Evolutionary conservation across 371 early-diverging fungal species (phyloP), one percentile per base, ranked within the genome.

Genomic region (Funneliformis caledonium): DNA sequence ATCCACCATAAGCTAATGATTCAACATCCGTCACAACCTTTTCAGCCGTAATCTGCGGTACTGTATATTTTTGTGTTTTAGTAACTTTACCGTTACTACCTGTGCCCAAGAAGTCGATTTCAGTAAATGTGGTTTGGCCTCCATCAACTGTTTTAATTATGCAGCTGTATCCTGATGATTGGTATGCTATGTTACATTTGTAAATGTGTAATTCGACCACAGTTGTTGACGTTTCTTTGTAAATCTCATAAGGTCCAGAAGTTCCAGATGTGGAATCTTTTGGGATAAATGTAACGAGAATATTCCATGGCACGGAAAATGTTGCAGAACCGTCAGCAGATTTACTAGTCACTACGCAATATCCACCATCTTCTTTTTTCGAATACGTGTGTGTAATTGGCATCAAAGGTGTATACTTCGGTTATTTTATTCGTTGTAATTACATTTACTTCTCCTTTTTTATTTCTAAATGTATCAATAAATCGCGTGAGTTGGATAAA

Each of bases 161-260:
- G 22, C 70, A 70, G 16, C 22, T 47, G 48, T 70, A 70, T 10
- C 70, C 70, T n/a, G 45, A n/a, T 47, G 70, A 47, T 6, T 70
- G 22, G n/a, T 47, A 45, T n/a, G 70, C 70, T 43, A 70, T 12
- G 11, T 42, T 22, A 70, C 70, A 70, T 47, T 22, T 6, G 22
- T 22, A 10, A 4, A 70, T 10, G 19, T 37, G 1, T 16, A 37
- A 37, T 33, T 19, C 16, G 37, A 14, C 43, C 9, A 19, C 12
- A 47, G 42, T 70, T n/a, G 26, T 26, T n/a, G 22, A 2, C 5
- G 6, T 64, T 7, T 56, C 56, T 64, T 64, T 14, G 8, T 64
- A 64, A 31, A 64, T 31, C 26, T 14, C 7, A 31, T 26, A 31
- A 64, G 64, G 64, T 31, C 64, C 64, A 26, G 1, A 26, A 4